Conservation (phyloP, 2,329 filamentous ascomycete genomes). For the Aspergillus unguis region DNA sequence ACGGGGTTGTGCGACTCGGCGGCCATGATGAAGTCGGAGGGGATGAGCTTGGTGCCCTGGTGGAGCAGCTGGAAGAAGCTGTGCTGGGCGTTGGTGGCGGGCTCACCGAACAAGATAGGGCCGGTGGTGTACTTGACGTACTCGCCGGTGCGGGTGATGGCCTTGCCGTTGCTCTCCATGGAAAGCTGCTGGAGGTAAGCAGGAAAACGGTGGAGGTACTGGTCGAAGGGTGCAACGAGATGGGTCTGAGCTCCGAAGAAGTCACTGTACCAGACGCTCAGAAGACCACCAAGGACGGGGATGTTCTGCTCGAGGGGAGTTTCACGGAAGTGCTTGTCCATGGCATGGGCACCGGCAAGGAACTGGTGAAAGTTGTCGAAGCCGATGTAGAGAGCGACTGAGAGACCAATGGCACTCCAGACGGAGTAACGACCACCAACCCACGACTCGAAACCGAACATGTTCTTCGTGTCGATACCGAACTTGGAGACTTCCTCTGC, state of each 20-base stretch:
- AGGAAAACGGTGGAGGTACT: constrained; percentile 98
- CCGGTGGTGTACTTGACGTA: constrained; percentile 98
- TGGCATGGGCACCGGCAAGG: constrained; percentile 87
- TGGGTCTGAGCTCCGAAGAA: constrained; percentile 99
- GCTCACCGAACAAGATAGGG: constrained; percentile 93
- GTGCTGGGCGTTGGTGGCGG: constrained; percentile 98
- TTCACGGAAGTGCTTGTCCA: constrained; percentile 97
- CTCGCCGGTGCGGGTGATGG: constrained; percentile 79
- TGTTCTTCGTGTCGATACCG: constrained; percentile 97
- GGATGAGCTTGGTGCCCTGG: constrained; percentile 98
- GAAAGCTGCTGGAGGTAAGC: constrained; percentile 98
- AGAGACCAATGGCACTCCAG: constrained; percentile 96
- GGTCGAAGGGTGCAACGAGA: constrained; percentile 95
- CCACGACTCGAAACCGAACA: constrained; percentile 99
- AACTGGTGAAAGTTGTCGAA: constrained; percentile 98
- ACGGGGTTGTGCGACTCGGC: constrained; percentile 96
- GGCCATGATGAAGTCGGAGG: constrained; percentile 95
- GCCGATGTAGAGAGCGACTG: constrained; percentile 90
- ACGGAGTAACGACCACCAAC: constrained; percentile 97
- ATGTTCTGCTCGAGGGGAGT: constrained; percentile 93
- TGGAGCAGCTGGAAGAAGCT: constrained; percentile 99
- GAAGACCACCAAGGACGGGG: constrained; percentile 80
- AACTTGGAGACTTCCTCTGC: constrained; percentile 95
- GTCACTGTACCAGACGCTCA: constrained; percentile 98
- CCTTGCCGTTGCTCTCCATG: constrained; percentile 99